A percentile compares a stretch with the other conserved stretches of the same genome.
Conservation (phyloP, 305 asterid genomes). For the Monarda citriodora region DNA sequence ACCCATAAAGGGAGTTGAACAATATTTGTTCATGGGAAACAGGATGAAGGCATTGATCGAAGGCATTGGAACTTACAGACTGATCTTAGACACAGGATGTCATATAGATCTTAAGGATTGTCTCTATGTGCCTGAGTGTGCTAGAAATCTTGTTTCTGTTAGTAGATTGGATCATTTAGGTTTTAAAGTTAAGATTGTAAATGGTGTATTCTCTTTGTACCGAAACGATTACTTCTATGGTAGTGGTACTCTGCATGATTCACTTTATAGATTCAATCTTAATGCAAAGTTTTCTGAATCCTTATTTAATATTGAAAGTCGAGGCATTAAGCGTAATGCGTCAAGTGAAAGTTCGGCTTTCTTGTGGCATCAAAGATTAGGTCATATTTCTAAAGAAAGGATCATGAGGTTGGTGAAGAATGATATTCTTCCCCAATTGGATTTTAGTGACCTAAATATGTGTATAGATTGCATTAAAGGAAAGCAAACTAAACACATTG, state of each 20-base stretch:
- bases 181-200: too few relatives aligned
- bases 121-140: too few relatives aligned
- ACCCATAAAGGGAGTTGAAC: too few relatives aligned
- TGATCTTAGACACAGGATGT: too few relatives aligned
- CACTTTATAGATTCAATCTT: background rate
- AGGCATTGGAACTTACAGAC: too few relatives aligned
- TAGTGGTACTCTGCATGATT: background rate
- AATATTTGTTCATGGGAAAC: too few relatives aligned
- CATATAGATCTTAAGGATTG: background rate
- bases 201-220: too few relatives aligned
- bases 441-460: constrained; percentile 12
- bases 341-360: background rate
- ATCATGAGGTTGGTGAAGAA: constrained; percentile 7
- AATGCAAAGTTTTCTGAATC: background rate
- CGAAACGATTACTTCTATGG: too few relatives aligned
- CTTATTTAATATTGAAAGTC: background rate
- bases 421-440: constrained; percentile 7
- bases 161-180: too few relatives aligned
- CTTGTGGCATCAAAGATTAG: constrained; percentile 15
- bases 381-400: constrained; percentile 14
- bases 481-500: constrained; percentile 3
- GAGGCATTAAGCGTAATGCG: background rate
- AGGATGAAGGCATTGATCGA: too few relatives aligned
- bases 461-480: constrained; percentile 19
- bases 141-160: too few relatives aligned